Evolutionary conservation across 1,284 basidiomycete genomes (phyloP).

Genomic region (Ceratobasidium sp.): DNA sequence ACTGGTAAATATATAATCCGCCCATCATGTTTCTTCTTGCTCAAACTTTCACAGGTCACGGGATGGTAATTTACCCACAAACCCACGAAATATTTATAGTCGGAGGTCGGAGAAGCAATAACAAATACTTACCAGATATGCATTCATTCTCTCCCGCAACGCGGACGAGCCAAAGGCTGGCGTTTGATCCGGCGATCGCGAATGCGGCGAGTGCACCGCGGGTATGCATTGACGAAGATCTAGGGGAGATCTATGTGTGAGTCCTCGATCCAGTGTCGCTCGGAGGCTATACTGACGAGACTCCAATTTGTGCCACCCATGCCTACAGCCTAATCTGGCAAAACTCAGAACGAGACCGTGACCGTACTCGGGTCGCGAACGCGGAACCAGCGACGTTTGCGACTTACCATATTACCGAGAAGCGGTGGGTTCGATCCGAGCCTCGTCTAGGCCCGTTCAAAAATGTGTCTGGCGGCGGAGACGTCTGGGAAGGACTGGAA

Average conservation of each 20-base stretch:
- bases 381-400: slow-evolving; percentile 45
- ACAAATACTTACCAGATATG: slow-evolving; percentile 75
- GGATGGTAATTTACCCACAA: slow-evolving; percentile 77
- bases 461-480: slow-evolving; percentile 7
- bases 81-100: slow-evolving; percentile 74
- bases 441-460: not conserved
- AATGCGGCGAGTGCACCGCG: slow-evolving; percentile 78
- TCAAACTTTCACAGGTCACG: slow-evolving; percentile 67
- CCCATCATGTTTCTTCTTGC: not conserved
- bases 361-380: not conserved
- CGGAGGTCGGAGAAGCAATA: slow-evolving; percentile 75
- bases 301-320: not conserved
- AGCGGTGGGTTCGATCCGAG: slow-evolving; percentile 38
- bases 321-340: slow-evolving; percentile 18
- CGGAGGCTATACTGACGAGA: not conserved
- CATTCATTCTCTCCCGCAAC: slow-evolving; percentile 75
- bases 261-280: slow-evolving; percentile 52
- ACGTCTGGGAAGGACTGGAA: slow-evolving; percentile 52
- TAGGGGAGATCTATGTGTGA: slow-evolving; percentile 80
- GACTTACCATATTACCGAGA: slow-evolving; percentile 46
- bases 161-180: slow-evolving; percentile 71
- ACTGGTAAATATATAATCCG: slow-evolving; percentile 64
- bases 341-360: slow-evolving; percentile 29
- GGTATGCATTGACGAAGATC: slow-evolving; percentile 72
- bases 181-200: slow-evolving; percentile 67